Evolutionary conservation across 306 rosid species (phyloP), one percentile per base, ranked within the genome.

Genomic region (Quercus dentata): DNA sequence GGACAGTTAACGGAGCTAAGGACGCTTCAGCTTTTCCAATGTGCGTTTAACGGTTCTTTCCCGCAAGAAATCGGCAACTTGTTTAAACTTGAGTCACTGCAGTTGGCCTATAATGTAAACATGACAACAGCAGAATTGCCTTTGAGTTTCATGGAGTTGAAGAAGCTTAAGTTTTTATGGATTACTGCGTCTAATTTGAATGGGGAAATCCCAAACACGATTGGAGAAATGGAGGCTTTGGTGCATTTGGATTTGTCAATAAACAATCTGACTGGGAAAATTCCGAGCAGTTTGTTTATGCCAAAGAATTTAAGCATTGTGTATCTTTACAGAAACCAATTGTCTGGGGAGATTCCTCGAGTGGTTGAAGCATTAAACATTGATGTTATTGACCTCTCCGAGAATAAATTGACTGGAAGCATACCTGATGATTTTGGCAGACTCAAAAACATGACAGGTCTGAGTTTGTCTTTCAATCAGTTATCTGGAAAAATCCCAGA

Each of bases 401-500:
- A 6, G 0, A 91, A 90, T 81, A 3, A 18, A 15, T 81, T 93
- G 61, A 72, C 90, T 0, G 93, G 94, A 25, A 61, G 44, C 51
- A 83, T 93, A 80, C 97, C 94, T 30, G 80, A 79, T 33, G 91
- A 69, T 74, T 86, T 90, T 62, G 92, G 93, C 19, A 87, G 83
- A 77, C 94, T 91, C 1, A 81, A 57, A 46, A 68, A 82, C 10
- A 41, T 93, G 69, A 74, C 69, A 0, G 75, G 41, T 0, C 75
- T 93, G 81, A 38, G 57, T 81, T 80, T 93, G 84, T 23, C 77
- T 57, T 58, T 0, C 15, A 93, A 93, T 82, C 73, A 76, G 1
- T 79, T 93, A 41, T 76, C 85, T 27, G 94, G 97, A 21, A 81
- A 71, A 79, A 79, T 93, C 49, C 97, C 93, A 15, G 77, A 79